phyloP scores from a whole-genome alignment of 495 filamentous ascomycete genomes.

The Rusavskia elegans region DNA sequence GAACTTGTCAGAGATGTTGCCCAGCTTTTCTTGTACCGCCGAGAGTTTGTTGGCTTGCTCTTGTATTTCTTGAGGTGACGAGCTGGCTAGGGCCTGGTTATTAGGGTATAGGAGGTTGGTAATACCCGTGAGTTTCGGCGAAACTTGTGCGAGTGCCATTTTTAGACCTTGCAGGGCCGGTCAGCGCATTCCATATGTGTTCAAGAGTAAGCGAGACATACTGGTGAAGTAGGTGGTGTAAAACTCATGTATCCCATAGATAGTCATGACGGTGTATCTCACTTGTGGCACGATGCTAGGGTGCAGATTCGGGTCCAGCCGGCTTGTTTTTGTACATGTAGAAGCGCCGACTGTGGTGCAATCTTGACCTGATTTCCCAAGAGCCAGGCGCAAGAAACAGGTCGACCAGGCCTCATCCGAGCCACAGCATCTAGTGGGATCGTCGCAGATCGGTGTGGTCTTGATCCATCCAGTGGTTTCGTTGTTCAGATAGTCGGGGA shows the following conservation, averaged over 20 bases:
- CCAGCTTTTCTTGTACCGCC: no score
- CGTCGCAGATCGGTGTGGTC: neutral
- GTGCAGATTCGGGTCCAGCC: neutral
- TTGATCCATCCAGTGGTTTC: neutral
- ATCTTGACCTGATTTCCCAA: neutral
- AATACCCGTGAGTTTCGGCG: neutral
- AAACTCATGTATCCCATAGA: constrained; percentile 2
- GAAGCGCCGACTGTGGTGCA: neutral
- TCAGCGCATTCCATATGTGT: no score
- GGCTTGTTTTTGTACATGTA: neutral
- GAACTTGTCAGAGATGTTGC: no score
- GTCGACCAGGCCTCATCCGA: neutral
- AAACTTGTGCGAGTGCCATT: neutral
- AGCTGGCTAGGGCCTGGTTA: no score
- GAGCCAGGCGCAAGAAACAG: neutral
- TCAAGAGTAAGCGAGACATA: neutral
- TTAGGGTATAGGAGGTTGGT: no score
- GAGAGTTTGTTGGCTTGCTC: no score
- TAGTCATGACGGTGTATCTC: constrained; percentile 2
- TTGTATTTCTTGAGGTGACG: no score
- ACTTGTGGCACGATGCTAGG: constrained; percentile 5
- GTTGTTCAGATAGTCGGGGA: neutral
- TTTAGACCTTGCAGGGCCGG: neutral
- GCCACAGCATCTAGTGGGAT: neutral
- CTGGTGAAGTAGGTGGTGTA: constrained; percentile 1